These are phyloP conservation scores for Miscanthus lutarioriparius DNA, from an alignment of 176 grass and related monocot genomes.

Conservation along the genomic window DNA sequence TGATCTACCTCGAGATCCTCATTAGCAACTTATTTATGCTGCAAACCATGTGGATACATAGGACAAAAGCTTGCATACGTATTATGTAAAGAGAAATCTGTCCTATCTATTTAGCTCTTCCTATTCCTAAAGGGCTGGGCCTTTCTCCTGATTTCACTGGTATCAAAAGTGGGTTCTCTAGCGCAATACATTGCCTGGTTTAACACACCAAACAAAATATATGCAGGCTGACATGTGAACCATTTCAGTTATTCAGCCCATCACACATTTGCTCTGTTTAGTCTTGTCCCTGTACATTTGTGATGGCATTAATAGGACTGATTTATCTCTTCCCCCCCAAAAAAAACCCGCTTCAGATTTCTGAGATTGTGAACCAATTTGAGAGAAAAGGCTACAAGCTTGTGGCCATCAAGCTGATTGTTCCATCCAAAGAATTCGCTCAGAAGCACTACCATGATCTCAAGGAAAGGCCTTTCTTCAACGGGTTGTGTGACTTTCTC, in stretches of 20 bases:
- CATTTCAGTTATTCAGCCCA: not conserved
- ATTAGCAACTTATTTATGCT: not conserved
- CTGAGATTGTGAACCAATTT: slow-evolving; percentile 80
- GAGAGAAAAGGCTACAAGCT: slow-evolving; percentile 91
- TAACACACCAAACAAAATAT: not conserved
- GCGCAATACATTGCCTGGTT: not conserved
- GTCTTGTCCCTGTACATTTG: not conserved
- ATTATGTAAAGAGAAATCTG: not conserved
- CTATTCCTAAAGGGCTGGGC: not conserved
- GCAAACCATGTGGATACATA: not conserved
- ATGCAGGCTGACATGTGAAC: not conserved
- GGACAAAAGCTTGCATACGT: not conserved
- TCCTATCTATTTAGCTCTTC: not conserved
- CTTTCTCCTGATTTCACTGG: not conserved
- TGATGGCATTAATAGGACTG: not conserved
- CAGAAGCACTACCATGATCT: slow-evolving; percentile 90
- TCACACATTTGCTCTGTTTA: not conserved
- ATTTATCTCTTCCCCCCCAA: not conserved
- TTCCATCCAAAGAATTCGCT: slow-evolving; percentile 83
- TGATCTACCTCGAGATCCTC: not conserved
- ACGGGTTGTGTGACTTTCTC: slow-evolving; percentile 82
- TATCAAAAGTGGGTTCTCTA: not conserved
- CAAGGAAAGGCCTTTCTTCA: slow-evolving; percentile 90
- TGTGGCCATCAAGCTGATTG: slow-evolving; percentile 85
- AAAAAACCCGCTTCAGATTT: slow-evolving; percentile 52